phyloP scores from a whole-genome alignment of 176 grass and related monocot species.

The Carex littledalei region DNA sequence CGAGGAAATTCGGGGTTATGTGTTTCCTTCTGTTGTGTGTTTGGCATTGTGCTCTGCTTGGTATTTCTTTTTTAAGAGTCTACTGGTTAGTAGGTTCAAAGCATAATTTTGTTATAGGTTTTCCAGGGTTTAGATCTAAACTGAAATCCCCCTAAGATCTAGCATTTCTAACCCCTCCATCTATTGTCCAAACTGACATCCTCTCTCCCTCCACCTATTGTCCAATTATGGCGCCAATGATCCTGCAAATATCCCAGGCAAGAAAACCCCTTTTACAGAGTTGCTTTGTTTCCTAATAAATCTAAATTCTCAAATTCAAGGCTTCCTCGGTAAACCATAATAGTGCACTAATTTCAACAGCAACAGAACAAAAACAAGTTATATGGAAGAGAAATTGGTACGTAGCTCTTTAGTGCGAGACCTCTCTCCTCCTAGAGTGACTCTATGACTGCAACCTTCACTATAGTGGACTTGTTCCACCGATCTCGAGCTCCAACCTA shows the following conservation, averaged over 20 bases:
- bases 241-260: neutral
- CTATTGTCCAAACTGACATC: too few relatives aligned
- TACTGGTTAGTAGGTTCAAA: neutral
- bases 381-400: neutral
- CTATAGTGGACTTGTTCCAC: neutral
- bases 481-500: neutral
- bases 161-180: neutral
- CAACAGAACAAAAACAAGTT: neutral
- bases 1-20: neutral
- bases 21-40: too few relatives aligned
- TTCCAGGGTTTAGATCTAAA: neutral
- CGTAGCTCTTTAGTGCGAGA: neutral
- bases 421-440: neutral
- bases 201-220: neutral
- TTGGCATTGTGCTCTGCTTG: neutral
- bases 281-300: too few relatives aligned
- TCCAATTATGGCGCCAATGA: neutral
- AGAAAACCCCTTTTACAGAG: neutral
- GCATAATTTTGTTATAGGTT: neutral
- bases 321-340: neutral
- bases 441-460: neutral
- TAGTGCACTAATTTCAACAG: neutral
- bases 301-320: neutral
- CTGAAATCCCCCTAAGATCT: neutral
- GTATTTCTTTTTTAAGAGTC: neutral